Evolutionary conservation across 2,329 filamentous ascomycete species (phyloP), one percentile per base, ranked within the genome.

Genomic region (Penicillium verrucosum): DNA sequence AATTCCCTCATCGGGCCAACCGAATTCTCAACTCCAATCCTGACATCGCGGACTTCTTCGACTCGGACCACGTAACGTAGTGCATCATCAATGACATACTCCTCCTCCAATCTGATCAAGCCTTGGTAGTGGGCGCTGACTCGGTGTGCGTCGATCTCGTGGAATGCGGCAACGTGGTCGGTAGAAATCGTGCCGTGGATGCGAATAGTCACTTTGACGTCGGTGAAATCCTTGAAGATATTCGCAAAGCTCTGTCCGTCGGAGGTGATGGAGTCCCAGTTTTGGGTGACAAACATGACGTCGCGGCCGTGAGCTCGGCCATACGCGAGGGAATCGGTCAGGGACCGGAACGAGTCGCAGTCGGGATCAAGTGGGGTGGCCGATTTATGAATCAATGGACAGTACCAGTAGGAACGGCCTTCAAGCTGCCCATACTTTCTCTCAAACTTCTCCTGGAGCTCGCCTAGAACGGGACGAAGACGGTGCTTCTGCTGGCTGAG

Each of bases 361-460:
- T 10, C 14, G 8, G 21, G 36, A 18, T 34, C 29, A 4, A 54
- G n/a, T 0, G 38, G 45, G 23, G 37, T 27, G 16, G 16, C 21
- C 11, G 38, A 51, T 27, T 36, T 36, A 14, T 51, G 49, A 23
- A 51, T 45, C 40, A 51, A 34, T 21, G 49, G 49, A n/a, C 49
- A 51, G 29, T 32, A 36, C 21, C 18, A 25, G 49, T 51, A 36
- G 40, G 40, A 23, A 10, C 30, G 49, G 5, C 16, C 25, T 9
- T 32, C 40, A 5, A 51, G 21, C 0, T 5, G 9, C 2, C 49
- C 49, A 16, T 45, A 51, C 14, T 36, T 45, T 16, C 21, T 21
- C 16, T 36, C 40, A 16, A 36, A 51, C 5, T 0, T 1, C 9
- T 36, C 49, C n/a, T 29, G 14, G 16, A 51, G 37, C 12, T 51